These are phyloP conservation scores for Opeltia flavorubescens DNA, from an alignment of 495 filamentous ascomycete species.

Conservation along the genomic window DNA sequence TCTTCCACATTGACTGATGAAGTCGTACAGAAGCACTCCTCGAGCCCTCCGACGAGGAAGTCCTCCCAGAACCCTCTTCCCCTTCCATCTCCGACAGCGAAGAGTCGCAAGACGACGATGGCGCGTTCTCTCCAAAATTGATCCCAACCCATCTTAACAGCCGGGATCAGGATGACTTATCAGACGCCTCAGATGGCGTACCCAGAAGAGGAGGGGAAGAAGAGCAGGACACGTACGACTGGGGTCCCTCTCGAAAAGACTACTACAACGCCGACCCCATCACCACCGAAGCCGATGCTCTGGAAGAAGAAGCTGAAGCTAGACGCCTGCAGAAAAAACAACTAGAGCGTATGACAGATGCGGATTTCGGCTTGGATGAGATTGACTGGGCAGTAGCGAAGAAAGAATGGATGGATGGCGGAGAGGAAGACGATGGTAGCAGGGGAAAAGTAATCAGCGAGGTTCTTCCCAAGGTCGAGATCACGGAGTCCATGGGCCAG, in stretches of 20 bases:
- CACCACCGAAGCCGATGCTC: constrained; percentile 79
- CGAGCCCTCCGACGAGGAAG: constrained; percentile 78
- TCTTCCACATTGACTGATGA: constrained; percentile 2
- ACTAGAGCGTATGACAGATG: constrained; percentile 67
- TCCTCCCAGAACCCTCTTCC: constrained; percentile 42
- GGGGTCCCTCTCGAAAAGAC: constrained; percentile 76
- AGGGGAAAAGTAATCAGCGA: constrained; percentile 54
- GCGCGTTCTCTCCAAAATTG: constrained; percentile 16
- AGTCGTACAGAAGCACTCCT: constrained; percentile 36
- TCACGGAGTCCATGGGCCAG: constrained; percentile 62
- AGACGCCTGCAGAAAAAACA: constrained; percentile 79
- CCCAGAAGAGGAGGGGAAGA: constrained; percentile 38
- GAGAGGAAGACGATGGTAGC: constrained; percentile 23
- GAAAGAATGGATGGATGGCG: constrained; percentile 24
- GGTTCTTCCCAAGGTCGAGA: constrained; percentile 63
- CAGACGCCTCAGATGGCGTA: constrained; percentile 17
- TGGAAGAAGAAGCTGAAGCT: constrained; percentile 86
- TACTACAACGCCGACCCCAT: constrained; percentile 87
- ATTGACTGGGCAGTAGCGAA: constrained; percentile 55
- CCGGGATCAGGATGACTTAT: neutral
- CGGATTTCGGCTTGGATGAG: constrained; percentile 86
- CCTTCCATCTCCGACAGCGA: constrained; percentile 38
- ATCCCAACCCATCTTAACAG: constrained; percentile 1
- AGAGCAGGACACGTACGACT: constrained; percentile 63
- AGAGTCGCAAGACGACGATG: constrained; percentile 35